Base-by-base conservation (phyloP, 2,329 filamentous ascomycete genomes). In the Diaporthe batatas region DNA sequence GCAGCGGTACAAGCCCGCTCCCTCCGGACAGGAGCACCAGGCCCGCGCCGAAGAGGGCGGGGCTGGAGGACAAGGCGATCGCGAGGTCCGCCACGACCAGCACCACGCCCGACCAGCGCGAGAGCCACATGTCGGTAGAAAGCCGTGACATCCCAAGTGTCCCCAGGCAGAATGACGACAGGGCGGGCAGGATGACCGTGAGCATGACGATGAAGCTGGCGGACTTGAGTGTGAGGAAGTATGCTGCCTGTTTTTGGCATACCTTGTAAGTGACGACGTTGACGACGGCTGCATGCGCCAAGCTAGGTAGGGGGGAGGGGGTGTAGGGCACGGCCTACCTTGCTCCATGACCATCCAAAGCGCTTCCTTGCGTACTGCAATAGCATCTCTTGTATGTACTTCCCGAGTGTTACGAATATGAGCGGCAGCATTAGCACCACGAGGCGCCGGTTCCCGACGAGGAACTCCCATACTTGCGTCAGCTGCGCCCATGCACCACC, bases 311-410 rank as follows among this genome's bases (percentile, higher is more conserved):
- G 44, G 6, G 18, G 18, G n/a, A n/a, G n/a, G n/a, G n/a, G n/a
- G n/a, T n/a, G 8, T 44, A 16, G 5, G 1, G 8, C n/a, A 29
- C 29, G 62, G 29, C 79, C 70, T 74, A 84, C 83, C 70, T 80
- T 80, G 53, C 82, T 83, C 84, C 86, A 86, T 10, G 82, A 83
- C 82, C 87, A 86, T 39, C 79, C 68, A 77, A 88, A 90, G 7
- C 87, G 83, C 62, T 84, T 86, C 0, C 85, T 86, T 70, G 86
- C 82, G 76, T 90, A 90, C 76, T 90, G 89, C 2, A 90, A 76
- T 7, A 88, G 73, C 29, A 87, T 73, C 5, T 82, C 81, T 64
- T 80, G 78, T 32, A 80, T 78, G 57, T 79, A 80, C 55, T 82
- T 81, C 32, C 81, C 78, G 0, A 80, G 53, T 6, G 83, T 70